Base-by-base conservation (phyloP, 345 rosid species). In the Hypericum androsaemum region DNA sequence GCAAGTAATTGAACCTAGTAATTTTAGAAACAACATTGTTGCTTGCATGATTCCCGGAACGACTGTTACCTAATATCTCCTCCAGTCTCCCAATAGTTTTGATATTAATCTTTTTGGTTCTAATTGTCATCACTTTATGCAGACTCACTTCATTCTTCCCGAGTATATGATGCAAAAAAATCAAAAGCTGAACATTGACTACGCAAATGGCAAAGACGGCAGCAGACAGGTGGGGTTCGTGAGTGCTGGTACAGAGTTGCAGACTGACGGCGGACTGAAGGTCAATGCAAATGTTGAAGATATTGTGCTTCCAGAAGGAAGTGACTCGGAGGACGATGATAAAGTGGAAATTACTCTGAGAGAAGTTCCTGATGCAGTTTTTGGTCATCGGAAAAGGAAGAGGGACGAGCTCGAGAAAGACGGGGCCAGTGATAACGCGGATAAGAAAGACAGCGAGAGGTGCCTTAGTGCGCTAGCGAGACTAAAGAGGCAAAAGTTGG, bases 121-220 rank as follows among this genome's bases (percentile, higher is more conserved):
- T 5, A 12, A 47, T 41, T 57, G 32, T 15, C 43, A 44, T 37
- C 0, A 15, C 64, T 53, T 41, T 64, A 32, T 73, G 41, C 80
- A 88, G 96, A 78, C 89, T 9, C 89, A 88, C 72, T 83, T 81
- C 59, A 83, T 88, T 60, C 73, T 88, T 41, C 94, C 97, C 0
- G 98, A 92, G 74, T 83, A 85, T 64, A 65, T 85, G 59, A 88
- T 88, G 95, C 97, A 80, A 68, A 88, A 88, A 73, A 97, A 88
- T 63, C 83, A 85, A 66, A 67, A 58, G 48, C 55, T 85, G 16
- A 80, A 68, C 46, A 74, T 88, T 3, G 95, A 92, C 52, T 61
- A 69, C 40, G 61, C 56, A 0, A 9, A 69, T 5, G 56, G 60
- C 1, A 82, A 78, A 62, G 96, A 87, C 10, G 61, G 48, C 53